Percentiles rank a stretch among this genome's conserved stretches.
phyloP scores from a whole-genome alignment of 768 basidiomycete genomes.

The Cystofilobasidium macerans region DNA sequence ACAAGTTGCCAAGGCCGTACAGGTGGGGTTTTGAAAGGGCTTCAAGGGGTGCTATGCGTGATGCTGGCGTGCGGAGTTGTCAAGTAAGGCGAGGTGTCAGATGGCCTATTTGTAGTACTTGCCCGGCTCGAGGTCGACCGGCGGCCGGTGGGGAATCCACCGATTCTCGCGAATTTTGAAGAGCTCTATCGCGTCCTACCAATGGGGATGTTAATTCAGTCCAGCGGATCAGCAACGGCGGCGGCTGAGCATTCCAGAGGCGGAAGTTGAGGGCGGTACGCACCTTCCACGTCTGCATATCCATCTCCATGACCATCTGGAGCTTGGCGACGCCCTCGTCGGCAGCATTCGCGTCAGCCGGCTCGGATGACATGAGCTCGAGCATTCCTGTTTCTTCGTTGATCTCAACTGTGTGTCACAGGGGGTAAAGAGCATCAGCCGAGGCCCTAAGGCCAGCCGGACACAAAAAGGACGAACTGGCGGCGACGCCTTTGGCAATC shows the following conservation, averaged over 20 bases:
- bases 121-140: neutral
- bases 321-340: conserved; percentile 55
- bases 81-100: no score
- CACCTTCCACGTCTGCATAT: conserved; percentile 81
- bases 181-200: conserved; percentile 67
- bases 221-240: neutral
- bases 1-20: no score
- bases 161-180: neutral
- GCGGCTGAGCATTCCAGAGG: no score
- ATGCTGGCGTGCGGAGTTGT: no score
- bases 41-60: no score
- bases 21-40: no score
- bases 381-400: conserved; percentile 53
- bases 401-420: conserved; percentile 52
- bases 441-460: neutral
- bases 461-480: conserved; percentile 18
- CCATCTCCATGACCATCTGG: conserved; percentile 85
- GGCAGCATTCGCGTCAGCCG: conserved; percentile 56
- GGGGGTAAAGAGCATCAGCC: neutral
- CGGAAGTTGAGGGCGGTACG: conserved; percentile 27
- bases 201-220: neutral
- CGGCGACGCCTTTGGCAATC: conserved; percentile 59
- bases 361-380: conserved; percentile 50
- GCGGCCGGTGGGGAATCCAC: conserved; percentile 9
- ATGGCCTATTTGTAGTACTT: conserved; percentile 4